Conservation (phyloP, 148 eudicot species). For the Rhododendron vialii region DNA sequence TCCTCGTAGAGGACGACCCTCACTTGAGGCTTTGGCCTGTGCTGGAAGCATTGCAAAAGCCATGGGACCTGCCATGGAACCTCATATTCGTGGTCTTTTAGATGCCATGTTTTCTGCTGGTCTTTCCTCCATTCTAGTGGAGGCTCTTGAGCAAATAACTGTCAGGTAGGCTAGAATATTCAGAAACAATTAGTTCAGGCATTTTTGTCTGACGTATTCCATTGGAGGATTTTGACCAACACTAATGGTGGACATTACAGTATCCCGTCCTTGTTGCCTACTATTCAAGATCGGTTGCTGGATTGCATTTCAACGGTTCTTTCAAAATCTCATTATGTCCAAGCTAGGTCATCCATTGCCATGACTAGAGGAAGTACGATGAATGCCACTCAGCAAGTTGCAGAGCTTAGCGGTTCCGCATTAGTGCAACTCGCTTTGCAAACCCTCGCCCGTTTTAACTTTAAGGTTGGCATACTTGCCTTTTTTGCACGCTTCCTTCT, state of each 20-base stretch:
- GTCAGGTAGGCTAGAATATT: conserved; percentile 44
- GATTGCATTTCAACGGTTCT: conserved; percentile 76
- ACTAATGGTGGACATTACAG: conserved; percentile 32
- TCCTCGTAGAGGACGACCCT: conserved; percentile 95
- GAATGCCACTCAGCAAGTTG: conserved; percentile 37
- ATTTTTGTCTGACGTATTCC: not conserved
- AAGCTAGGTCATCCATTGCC: conserved; percentile 49
- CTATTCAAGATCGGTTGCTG: conserved; percentile 79
- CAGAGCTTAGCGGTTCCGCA: conserved; percentile 71
- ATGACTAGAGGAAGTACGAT: conserved; percentile 41
- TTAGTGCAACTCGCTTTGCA: conserved; percentile 90
- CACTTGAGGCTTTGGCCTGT: conserved; percentile 94
- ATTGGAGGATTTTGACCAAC: conserved; percentile 7
- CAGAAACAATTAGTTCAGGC: not conserved
- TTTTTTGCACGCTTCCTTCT: not conserved
- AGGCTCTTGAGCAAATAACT: conserved; percentile 72
- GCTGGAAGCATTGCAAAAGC: conserved; percentile 93
- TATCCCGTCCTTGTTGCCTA: conserved; percentile 83
- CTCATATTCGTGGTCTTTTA: conserved; percentile 77
- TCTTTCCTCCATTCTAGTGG: conserved; percentile 72
- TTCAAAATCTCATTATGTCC: conserved; percentile 57
- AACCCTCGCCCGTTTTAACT: conserved; percentile 84
- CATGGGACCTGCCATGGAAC: conserved; percentile 84
- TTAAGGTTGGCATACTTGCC: conserved; percentile 54
- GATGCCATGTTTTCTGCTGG: conserved; percentile 96